Evolutionary conservation across 352 stramenopile species (phyloP), one percentile per base, ranked within the genome.

Genomic region (Globisporangium yorkense): DNA sequence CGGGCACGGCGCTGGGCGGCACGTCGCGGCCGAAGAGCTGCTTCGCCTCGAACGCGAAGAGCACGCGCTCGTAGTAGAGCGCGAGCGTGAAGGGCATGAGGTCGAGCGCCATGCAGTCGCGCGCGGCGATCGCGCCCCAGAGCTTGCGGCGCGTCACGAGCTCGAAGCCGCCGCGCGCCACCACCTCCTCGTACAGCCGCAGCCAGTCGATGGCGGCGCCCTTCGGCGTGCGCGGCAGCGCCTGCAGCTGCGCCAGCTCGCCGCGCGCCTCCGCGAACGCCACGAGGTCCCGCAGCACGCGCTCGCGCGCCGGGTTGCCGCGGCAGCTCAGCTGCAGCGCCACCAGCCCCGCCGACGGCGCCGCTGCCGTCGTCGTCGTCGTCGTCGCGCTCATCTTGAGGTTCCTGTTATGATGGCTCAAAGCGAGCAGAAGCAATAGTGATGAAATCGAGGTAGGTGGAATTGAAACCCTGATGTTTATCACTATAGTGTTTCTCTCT

Each of bases 101-200:
- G 40, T 89, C 78, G 4, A 91, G 65, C 27, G 78, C 74, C 10
- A 91, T 67, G 24, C 68, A 79, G 15, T 72, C 70, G 10, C 66
- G 60, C 1, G 71, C 71, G 7, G 83, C 57, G 56, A 83, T 74
- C 41, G 81, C 69, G 5, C 64, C 2, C 84, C 84, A 93, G 29
- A 80, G 70, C 43, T 71, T 72, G 37, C 71, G 65, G 52, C 84
- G 69, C 2, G 73, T 84, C 20, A 87, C 75, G 44, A 71, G 24
- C 18, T 62, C 51, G 57, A 75, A 89, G 51, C 84, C 84, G 52
- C 84, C 80, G 31, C 74, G 75, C 55, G 69, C 67, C 49, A 85
- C 84, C 39, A 93, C 80, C 55, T 91, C 84, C 57, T 93, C 84
- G 66, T 93, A 93, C 54, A 93, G 66, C 44, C 81, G 72, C 21